Conservation (phyloP, 495 filamentous ascomycete genomes). For the Podospora australis region DNA sequence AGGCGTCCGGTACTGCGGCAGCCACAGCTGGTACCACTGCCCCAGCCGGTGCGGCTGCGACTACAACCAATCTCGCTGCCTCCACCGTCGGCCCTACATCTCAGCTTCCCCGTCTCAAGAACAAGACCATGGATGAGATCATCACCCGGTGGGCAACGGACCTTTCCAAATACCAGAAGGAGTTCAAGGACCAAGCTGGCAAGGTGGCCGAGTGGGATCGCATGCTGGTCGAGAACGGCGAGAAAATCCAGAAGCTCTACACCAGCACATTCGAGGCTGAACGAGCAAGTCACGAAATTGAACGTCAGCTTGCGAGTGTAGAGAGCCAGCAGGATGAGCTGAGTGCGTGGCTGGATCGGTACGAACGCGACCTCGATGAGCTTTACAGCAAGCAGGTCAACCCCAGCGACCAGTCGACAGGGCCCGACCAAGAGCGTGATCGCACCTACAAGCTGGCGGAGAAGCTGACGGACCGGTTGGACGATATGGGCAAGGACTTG, state of each 20-base stretch:
- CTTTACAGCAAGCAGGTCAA: slow-evolving; percentile 63
- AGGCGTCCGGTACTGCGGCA: slow-evolving; percentile 21
- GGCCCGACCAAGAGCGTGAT: slow-evolving; percentile 91
- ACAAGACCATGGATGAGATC: slow-evolving; percentile 99
- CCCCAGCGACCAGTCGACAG: slow-evolving; percentile 56
- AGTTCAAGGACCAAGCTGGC: slow-evolving; percentile 82
- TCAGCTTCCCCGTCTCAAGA: slow-evolving; percentile 83
- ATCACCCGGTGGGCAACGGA: slow-evolving; percentile 97
- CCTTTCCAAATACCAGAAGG: slow-evolving; percentile 88
- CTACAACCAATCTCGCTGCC: slow-evolving; percentile 46
- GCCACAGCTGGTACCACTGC: slow-evolving; percentile 16
- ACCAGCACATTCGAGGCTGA: slow-evolving; percentile 84
- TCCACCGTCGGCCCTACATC: slow-evolving; percentile 74
- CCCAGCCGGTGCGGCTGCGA: slow-evolving; percentile 17
- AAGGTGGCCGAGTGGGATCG: slow-evolving; percentile 89
- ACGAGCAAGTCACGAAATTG: slow-evolving; percentile 80
- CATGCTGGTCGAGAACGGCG: slow-evolving; percentile 81
- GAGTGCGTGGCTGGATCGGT: slow-evolving; percentile 73
- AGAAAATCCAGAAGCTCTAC: slow-evolving; percentile 87
- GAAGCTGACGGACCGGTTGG: slow-evolving; percentile 76
- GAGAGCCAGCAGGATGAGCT: slow-evolving; percentile 91
- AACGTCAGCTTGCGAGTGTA: slow-evolving; percentile 78
- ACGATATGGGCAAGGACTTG: slow-evolving; percentile 87
- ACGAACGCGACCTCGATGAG: slow-evolving; percentile 81
- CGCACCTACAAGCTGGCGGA: slow-evolving; percentile 89